These are phyloP conservation scores for Phytophthora pluvialis DNA, from an alignment of 352 stramenopile species.

Conservation along the genomic window DNA sequence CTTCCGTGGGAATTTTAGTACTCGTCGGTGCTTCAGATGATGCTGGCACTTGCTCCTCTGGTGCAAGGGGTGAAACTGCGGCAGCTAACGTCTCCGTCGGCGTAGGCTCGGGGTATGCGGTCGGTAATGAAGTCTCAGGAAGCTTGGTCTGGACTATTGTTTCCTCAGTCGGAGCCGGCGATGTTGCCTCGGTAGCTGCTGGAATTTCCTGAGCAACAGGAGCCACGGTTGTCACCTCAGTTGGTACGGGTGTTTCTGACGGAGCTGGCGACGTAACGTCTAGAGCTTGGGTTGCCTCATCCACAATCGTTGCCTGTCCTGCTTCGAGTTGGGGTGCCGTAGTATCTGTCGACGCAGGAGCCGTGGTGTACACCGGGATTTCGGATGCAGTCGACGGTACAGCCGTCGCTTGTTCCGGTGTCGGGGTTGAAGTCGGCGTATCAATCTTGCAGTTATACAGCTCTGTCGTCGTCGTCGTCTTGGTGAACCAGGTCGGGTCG, in stretches of 20 bases:
- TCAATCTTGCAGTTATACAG: conserved; percentile 29
- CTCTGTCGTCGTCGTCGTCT: conserved; percentile 31
- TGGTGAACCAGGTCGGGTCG: conserved; percentile 44
- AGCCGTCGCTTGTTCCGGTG: conserved; percentile 6
- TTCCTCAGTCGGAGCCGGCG: not conserved
- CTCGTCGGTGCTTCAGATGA: not conserved
- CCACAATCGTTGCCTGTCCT: not conserved
- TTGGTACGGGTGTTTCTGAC: conserved; percentile 11
- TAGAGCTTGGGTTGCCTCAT: not conserved
- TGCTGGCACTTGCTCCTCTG: not conserved
- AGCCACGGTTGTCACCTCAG: not conserved
- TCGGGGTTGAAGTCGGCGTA: not conserved
- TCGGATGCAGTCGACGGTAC: conserved; percentile 2
- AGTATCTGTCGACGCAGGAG: conserved; percentile 1
- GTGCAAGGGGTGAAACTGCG: not conserved
- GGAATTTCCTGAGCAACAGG: conserved; percentile 1
- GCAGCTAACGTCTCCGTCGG: not conserved
- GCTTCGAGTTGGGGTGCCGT: conserved; percentile 1
- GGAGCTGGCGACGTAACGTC: conserved; percentile 1
- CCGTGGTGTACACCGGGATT: conserved; percentile 21
- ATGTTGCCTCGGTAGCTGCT: conserved; percentile 3
- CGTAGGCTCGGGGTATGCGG: conserved; percentile 5
- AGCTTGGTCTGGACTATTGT: not conserved
- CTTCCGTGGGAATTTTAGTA: not conserved
- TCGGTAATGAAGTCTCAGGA: not conserved